Base-by-base conservation (phyloP, 352 stramenopile species). In the Globisporangium ultimum region DNA sequence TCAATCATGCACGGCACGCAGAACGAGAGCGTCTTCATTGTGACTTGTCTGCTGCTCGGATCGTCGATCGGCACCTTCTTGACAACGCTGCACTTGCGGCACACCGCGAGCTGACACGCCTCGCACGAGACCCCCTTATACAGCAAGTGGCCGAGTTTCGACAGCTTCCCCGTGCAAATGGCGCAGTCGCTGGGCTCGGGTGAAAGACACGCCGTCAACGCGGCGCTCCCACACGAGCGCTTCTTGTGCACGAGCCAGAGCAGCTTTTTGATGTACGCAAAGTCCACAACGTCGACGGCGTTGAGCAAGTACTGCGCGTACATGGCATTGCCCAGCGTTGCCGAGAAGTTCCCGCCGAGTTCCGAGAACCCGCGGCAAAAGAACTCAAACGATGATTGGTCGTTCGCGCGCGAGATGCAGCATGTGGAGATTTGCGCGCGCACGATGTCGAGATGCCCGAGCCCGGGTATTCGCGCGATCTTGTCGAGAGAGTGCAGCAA, bases 1-100 rank as follows among this genome's bases (percentile, higher is more conserved):
- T 66, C 53, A 17, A 66, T 7, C 3, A 66, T 13, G 15, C 60
- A 66, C 11, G 17, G 9, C 14, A 58, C 8, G 12, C 60, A 59
- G 22, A 67, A 62, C n/a, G 48, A 36, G n/a, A 58, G 32, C 6
- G 22, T 32, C 47, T 55, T 62, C 10, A 43, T 14, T 41, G 50
- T 55, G 21, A 51, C 28, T 7, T 49, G 24, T 20, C 20, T 18
- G 38, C 55, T 50, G 14, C 17, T 48, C 21, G 24, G 24, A 32
- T 28, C 18, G 22, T 62, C 56, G 15, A 62, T n/a, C 3, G 38
- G 22, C 15, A 62, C 15, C 36, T 50, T 62, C 56, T 62, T 62
- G 32, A 50, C 48, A 20, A 62, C 56, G 17, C 56, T 55, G 48
- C 56, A 62, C 56, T 62, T 62, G 48, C 42, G 22, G 40, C 56